These are phyloP conservation scores for Coniferiporia sulphurascens DNA, from an alignment of 1,284 basidiomycete species.

Conservation along the genomic window DNA sequence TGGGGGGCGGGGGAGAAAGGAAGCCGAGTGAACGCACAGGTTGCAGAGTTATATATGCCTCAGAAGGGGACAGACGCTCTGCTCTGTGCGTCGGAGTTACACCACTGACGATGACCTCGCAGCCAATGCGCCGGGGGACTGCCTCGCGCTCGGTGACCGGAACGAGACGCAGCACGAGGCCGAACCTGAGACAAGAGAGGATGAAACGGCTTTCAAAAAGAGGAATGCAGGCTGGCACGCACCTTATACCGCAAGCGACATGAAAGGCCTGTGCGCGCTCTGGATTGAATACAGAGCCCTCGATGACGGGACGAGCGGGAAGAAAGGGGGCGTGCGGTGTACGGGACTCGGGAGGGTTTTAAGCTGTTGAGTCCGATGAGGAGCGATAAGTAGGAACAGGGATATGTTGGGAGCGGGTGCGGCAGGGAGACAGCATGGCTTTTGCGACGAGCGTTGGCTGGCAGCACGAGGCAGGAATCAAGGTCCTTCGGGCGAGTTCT, in stretches of 20 bases:
- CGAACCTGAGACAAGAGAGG: constrained; percentile 2
- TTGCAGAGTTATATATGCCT: neutral
- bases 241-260: constrained; percentile 3
- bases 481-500: constrained; percentile 14
- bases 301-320: neutral
- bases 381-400: constrained; percentile 2
- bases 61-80: neutral
- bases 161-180: constrained; percentile 18
- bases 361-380: constrained; percentile 8
- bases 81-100: neutral
- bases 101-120: neutral
- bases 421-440: neutral
- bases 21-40: neutral
- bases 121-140: constrained; percentile 4
- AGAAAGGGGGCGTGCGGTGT: neutral
- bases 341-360: constrained; percentile 19
- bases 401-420: constrained; percentile 2
- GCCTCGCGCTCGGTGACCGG: constrained; percentile 14
- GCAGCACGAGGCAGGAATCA: constrained; percentile 52
- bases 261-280: neutral
- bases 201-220: neutral
- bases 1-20: neutral
- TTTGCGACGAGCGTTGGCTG: neutral
- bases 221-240: neutral
- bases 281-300: neutral